Base-by-base conservation (phyloP, 139 green algal species). In the Chloropicon primus region DNA sequence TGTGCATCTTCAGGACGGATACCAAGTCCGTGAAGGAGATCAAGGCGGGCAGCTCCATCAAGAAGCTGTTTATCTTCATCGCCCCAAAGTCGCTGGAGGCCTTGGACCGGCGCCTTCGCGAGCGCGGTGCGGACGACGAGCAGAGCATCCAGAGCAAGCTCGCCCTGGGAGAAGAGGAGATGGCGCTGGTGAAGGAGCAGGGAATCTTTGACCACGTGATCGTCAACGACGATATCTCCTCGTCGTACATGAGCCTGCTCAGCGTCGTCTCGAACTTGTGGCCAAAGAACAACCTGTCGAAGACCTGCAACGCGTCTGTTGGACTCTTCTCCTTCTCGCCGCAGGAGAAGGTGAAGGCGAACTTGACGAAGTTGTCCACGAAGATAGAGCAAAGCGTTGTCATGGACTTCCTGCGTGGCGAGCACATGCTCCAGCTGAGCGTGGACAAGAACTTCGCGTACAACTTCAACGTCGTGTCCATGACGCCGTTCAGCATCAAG, bases 151-250 rank as follows among this genome's bases (percentile, higher is more conserved):
- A 62, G 41, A 62, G 41, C 10, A 62, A 62, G 41, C 41, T 62
- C 41, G 41, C 41, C 41, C 17, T 62, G 41, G 41, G 41, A 5
- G 10, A 17, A 17, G 10, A 62, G 23, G 84, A 88, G 78, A 81
- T 88, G 24, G 79, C 78, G 2, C 41, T 24, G 24, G 71, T 22
- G 21, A 71, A 83, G 25, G 82, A 84, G 41, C 5, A 27, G 17
- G 73, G 53, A 1, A 77, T 88, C 54, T 88, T 86, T 27, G 75
- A 88, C 71, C 26, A 82, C 27, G 73, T 81, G 24, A 75, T 88
- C 73, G 79, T 86, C 5, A 88, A 88, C 74, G 79, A 85, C 71
- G 72, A 84, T 74, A 3, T 27, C 23, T 27, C 23, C 71, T 25
- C 71, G 3, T 26, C 71, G 5, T 26, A 26, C 71, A 27, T 74